Evolutionary conservation across 371 early-diverging fungal genomes (phyloP).

Genomic region (Apophysomyces variabilis): DNA sequence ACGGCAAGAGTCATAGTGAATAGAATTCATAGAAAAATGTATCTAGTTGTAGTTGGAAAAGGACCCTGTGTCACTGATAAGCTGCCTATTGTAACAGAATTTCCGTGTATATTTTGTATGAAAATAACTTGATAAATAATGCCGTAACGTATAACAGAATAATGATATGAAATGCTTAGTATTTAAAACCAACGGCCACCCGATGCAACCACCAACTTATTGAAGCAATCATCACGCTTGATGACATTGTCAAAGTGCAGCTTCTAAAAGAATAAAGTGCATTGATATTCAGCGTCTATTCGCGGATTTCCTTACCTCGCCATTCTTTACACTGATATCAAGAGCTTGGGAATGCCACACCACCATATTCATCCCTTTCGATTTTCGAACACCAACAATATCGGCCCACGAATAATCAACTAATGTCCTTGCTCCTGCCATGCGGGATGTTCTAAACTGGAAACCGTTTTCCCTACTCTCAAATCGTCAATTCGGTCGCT

Average conservation of each 20-base stretch:
- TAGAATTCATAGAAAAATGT: no score
- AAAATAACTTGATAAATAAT: no score
- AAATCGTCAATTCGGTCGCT: background rate
- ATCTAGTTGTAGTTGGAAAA: no score
- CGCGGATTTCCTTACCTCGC: constrained; percentile 18
- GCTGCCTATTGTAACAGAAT: no score
- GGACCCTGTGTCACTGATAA: no score
- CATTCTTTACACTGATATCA: constrained; percentile 32
- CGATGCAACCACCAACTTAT: constrained; percentile 36
- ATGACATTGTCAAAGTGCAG: constrained; percentile 46
- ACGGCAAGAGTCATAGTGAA: no score
- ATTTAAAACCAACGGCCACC: constrained; percentile 20
- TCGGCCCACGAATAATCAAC: constrained; percentile 39
- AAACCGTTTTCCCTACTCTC: constrained; percentile 16
- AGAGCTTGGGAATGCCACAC: constrained; percentile 46
- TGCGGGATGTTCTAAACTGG: constrained; percentile 43
- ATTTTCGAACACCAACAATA: constrained; percentile 41
- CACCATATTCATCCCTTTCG: constrained; percentile 39
- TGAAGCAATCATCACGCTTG: constrained; percentile 48
- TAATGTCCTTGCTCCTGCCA: constrained; percentile 38
- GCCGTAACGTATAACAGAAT: no score
- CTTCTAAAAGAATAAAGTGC: constrained; percentile 10
- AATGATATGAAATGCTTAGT: no score
- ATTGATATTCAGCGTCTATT: background rate
- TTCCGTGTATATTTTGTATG: no score